Evolutionary conservation across 208 protist genomes (phyloP).

Genomic region (Acanthamoeba sp.): DNA sequence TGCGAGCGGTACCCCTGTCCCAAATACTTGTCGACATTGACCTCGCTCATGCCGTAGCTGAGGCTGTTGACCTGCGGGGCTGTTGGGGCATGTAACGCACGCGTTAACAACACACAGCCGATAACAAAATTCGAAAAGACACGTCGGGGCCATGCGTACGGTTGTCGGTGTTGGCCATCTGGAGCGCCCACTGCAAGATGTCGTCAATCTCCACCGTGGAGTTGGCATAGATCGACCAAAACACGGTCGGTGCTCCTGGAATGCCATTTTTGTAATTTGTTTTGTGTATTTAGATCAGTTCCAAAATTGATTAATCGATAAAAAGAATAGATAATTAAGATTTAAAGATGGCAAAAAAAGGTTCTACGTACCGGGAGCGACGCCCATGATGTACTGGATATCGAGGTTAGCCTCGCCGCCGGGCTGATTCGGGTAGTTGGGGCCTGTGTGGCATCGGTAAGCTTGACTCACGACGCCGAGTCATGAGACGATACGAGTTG

Average conservation of each 20-base stretch:
- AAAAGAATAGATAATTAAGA: too few species aligned
- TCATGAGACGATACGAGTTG: background rate
- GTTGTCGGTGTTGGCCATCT: slow-evolving; percentile 52
- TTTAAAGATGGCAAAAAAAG: too few species aligned
- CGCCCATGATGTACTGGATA: slow-evolving; percentile 82
- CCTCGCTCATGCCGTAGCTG: slow-evolving; percentile 75
- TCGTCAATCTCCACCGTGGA: background rate
- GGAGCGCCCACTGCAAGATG: slow-evolving; percentile 63
- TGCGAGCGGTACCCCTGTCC: slow-evolving; percentile 76
- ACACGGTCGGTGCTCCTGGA: slow-evolving; percentile 69
- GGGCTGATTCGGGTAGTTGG: slow-evolving; percentile 47
- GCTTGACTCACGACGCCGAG: too few species aligned
- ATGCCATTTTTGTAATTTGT: too few species aligned
- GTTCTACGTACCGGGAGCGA: slow-evolving; percentile 74
- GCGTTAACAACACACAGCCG: background rate
- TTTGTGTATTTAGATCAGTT: too few species aligned
- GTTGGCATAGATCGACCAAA: slow-evolving; percentile 75
- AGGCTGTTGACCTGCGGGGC: slow-evolving; percentile 78
- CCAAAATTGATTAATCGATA: too few species aligned
- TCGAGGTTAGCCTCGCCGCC: slow-evolving; percentile 77
- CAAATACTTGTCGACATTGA: slow-evolving; percentile 70
- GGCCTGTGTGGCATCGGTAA: too few species aligned
- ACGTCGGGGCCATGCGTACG: background rate
- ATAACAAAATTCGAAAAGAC: background rate
- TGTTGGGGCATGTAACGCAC: background rate